Evolutionary conservation across 139 green algal genomes (phyloP), one percentile per base, ranked within the genome.

Genomic region (Coelastrella sp.): DNA sequence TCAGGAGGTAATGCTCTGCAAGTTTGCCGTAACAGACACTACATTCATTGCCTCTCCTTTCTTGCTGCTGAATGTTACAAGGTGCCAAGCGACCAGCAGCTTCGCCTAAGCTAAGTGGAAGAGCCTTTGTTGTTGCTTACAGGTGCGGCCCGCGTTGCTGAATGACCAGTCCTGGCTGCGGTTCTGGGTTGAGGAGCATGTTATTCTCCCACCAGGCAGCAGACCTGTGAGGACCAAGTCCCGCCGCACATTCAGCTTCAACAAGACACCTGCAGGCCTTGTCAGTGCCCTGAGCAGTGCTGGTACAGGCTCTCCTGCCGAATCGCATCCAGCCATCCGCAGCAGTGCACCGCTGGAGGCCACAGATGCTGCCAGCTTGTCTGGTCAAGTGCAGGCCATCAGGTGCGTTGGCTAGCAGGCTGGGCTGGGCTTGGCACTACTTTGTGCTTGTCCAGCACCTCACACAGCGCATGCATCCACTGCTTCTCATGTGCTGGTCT

Each of bases 131-230:
- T 96, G n/a, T 57, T 23, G 5, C 19, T 85, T 57, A 64, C 86
- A 90, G 76, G 91, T 94, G 3, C 73, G 76, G 20, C 92, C 92
- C 19, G 92, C 96, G 17, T 89, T 98, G 64, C 92, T 98, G 77
- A 98, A 98, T 91, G 95, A 96, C 58, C 96, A 98, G 90, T 5
- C 61, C 23, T 90, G 64, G 61, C 76, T 90, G 8, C 91, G 91
- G 19, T 84, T 91, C 23, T 85, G 57, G 73, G 90, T 93, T n/a
- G 88, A 73, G 78, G 89, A 92, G 89, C 88, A 92, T 58, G 54
- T 88, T 14, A 7, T 90, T 59, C 22, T 83, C 56, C 85, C 58
- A 23, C 20, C 58, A 47, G 85, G 73, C 73, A 65, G 66, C 73
- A 61, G 32, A 23, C 8, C 85, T 19, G n/a, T n/a, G 3, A 78